A percentile compares a stretch with the other conserved stretches of the same genome.
These are phyloP conservation scores for Xanthoconium purpureum DNA, from an alignment of 768 basidiomycete genomes.

Conservation along the genomic window DNA sequence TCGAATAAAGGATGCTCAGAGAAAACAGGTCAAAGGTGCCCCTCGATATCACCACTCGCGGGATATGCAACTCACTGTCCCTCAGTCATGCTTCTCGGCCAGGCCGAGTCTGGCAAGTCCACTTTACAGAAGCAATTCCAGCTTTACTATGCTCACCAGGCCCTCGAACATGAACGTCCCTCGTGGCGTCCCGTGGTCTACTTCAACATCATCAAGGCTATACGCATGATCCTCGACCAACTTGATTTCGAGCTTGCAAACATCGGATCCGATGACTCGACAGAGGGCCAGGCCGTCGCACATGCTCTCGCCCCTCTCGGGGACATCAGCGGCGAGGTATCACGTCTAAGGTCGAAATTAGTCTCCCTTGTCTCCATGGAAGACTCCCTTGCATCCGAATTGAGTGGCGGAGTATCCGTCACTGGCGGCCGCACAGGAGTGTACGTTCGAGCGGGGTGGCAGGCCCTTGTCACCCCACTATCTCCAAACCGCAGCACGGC, in stretches of 20 bases:
- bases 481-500: constrained; percentile 42
- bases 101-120: constrained; percentile 81
- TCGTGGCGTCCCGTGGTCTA: constrained; percentile 80
- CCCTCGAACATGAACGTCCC: constrained; percentile 66
- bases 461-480: constrained; percentile 48
- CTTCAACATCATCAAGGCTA: constrained; percentile 79
- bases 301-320: constrained; percentile 33
- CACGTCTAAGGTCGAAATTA: constrained; percentile 51
- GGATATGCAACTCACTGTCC: constrained; percentile 2
- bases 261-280: constrained; percentile 25
- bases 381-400: constrained; percentile 62
- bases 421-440: constrained; percentile 59
- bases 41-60: not conserved
- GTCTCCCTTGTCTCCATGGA: constrained; percentile 66
- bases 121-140: constrained; percentile 86
- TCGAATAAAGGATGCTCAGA: constrained; percentile 43
- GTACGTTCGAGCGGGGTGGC: constrained; percentile 73
- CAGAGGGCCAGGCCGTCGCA: constrained; percentile 31
- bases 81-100: constrained; percentile 71
- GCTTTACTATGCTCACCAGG: constrained; percentile 68
- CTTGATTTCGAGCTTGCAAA: constrained; percentile 55
- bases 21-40: constrained; percentile 54
- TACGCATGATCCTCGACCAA: constrained; percentile 71
- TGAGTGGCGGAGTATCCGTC: constrained; percentile 62
- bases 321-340: constrained; percentile 43